Evolutionary conservation across 2,329 filamentous ascomycete genomes (phyloP), one percentile per base, ranked within the genome.

Genomic region (Sphaerulina musiva): DNA sequence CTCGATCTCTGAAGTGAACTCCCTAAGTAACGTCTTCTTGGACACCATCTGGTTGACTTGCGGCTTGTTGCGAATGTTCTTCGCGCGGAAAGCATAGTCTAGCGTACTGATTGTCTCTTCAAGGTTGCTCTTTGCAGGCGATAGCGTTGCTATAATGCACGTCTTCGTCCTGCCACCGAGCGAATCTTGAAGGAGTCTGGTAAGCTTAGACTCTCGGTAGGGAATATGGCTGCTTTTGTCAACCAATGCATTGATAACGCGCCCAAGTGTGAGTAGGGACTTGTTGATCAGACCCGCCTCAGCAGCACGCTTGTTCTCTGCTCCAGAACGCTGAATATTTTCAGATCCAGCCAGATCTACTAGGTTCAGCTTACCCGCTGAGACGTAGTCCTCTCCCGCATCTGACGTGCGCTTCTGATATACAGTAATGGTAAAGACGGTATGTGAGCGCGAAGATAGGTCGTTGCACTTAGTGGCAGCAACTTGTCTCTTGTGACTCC

Each of bases 391-490:
- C 67, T 97, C 91, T 3, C 90, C 91, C 57, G 86, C 83, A 46
- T 95, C 88, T 2, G 83, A 82, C 0, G 82, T 82, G 58, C 86
- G 85, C 72, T 95, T 95, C 66, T 90, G 85, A 67, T 91, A 89
- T 0, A 91, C 88, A 0, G 92, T 96, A 56, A 98, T 88, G 6
- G 93, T 97, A 68, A 98, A 98, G 20, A 98, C 87, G 0, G 93
- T 98, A 68, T 98, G 95, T 75, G 91, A 95, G 70, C 93, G 84
- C 64, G 91, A 96, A 72, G 91, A 96, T 52, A 97, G 82, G 65
- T 98, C 93, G 70, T 98, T 98, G 80, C 93, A 98, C 72, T 97
- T 97, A n/a, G 93, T 98, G 3, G 95, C 90, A 5, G 93, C 95
- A n/a, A 98, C 93, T 72, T 98, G 93, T 47, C 93, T 86, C 72